A percentile compares a stretch with the other conserved stretches of the same genome.
phyloP scores from a whole-genome alignment of 1,284 basidiomycete species.

The Cryptococcus sp. region DNA sequence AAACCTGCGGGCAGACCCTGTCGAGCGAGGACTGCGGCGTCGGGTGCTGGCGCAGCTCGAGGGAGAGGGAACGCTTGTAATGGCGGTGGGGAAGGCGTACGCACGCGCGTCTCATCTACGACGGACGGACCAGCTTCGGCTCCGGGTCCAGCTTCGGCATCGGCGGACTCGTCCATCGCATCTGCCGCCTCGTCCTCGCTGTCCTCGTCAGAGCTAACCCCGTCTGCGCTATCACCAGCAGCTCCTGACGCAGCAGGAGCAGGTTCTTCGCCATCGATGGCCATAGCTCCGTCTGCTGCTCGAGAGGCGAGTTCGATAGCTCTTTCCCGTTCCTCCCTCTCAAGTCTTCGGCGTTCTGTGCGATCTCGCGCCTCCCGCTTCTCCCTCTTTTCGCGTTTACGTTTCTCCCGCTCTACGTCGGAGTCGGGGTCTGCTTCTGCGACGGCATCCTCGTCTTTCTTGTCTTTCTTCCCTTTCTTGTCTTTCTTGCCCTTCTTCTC shows the following conservation, averaged over 20 bases:
- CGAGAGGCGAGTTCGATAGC: neutral
- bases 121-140: constrained; percentile 28
- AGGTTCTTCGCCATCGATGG: constrained; percentile 11
- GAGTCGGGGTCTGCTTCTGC: constrained; percentile 20
- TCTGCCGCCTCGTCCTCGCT: constrained; percentile 6
- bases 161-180: constrained; percentile 4
- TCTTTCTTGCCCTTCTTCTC: too few relatives aligned
- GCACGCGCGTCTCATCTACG: constrained; percentile 21
- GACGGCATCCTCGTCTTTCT: too few relatives aligned
- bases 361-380: constrained; percentile 24
- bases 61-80: constrained; percentile 68
- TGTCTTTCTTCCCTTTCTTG: too few relatives aligned
- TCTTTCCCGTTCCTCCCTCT: constrained; percentile 19
- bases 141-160: constrained; percentile 11
- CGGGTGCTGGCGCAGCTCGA: constrained; percentile 68
- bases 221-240: too few relatives aligned
- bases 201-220: neutral
- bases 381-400: constrained; percentile 26
- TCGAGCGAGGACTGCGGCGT: constrained; percentile 65
- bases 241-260: neutral
- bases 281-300: constrained; percentile 2
- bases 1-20: constrained; percentile 78
- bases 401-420: constrained; percentile 25
- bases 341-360: constrained; percentile 19
- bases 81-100: constrained; percentile 30